These are phyloP conservation scores for Aspergillus sp. DNA, from an alignment of 2,329 filamentous ascomycete genomes.

Conservation along the genomic window DNA sequence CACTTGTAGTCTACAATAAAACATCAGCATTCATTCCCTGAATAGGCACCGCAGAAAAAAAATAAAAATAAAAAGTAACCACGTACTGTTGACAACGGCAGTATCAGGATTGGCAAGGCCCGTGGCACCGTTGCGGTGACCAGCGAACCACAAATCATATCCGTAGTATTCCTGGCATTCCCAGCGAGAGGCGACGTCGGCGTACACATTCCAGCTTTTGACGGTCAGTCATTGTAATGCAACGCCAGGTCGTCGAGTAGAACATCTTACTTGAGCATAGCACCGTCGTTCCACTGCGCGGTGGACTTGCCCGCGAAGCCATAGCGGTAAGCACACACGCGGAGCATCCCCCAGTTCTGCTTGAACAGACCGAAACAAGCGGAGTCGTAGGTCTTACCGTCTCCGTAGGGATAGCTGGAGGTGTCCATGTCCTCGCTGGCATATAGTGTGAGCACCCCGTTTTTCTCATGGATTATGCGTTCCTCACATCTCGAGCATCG, in stretches of 20 bases:
- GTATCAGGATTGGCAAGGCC: constrained; percentile 14
- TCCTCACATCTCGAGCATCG: constrained; percentile 17
- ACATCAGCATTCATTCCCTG: no score
- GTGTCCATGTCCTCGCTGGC: constrained; percentile 13
- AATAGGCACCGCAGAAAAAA: no score
- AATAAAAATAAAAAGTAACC: no score
- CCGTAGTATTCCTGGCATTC: constrained; percentile 13
- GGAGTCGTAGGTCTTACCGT: constrained; percentile 18
- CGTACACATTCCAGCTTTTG: constrained; percentile 8
- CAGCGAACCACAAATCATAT: constrained; percentile 14
- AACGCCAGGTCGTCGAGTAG: no score
- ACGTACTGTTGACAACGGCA: constrained; percentile 12
- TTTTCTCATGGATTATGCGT: no score
- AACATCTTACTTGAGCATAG: constrained; percentile 21
- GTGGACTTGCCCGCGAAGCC: constrained; percentile 14
- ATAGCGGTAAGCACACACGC: constrained; percentile 16
- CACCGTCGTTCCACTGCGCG: constrained; percentile 16
- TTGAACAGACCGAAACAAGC: constrained; percentile 26
- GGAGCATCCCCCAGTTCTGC: constrained; percentile 23
- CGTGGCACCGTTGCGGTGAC: constrained; percentile 14
- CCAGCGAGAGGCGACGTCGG: constrained; percentile 14
- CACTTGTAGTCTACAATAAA: constrained; percentile 8
- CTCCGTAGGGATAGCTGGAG: constrained; percentile 8
- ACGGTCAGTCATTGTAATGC: no score
- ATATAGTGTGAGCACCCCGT: constrained; percentile 12